Conservation (phyloP, 768 basidiomycete species). For the Lactifluus rugatus region DNA sequence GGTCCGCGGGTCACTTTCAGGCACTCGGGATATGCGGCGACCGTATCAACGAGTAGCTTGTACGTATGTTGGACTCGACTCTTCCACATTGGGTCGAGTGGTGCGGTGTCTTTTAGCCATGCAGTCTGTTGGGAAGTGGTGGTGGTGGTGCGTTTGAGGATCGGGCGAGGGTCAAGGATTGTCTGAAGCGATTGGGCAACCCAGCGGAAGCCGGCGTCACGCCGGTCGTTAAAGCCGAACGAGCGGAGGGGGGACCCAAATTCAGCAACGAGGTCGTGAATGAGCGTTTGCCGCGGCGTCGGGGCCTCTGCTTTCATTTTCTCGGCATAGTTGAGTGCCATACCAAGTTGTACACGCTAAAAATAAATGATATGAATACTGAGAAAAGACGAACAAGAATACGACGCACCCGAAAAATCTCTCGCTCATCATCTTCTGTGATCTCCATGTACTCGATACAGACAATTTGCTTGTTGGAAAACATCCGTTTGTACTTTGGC, state of each 20-base stretch:
- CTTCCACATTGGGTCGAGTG: conserved; percentile 1
- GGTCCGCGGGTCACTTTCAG: conserved; percentile 15
- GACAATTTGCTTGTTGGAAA: conserved; percentile 37
- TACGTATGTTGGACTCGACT: conserved; percentile 11
- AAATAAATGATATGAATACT: not conserved
- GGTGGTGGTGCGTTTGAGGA: conserved; percentile 23
- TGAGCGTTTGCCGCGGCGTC: conserved; percentile 20
- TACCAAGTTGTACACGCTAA: conserved; percentile 25
- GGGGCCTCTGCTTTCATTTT: conserved; percentile 23
- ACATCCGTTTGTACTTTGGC: conserved; percentile 28
- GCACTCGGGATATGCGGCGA: not conserved
- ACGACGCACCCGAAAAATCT: conserved; percentile 26
- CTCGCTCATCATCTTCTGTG: conserved; percentile 24
- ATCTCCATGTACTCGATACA: conserved; percentile 39
- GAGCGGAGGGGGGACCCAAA: conserved; percentile 19
- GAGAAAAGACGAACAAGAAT: not conserved
- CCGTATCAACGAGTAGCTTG: conserved; percentile 10
- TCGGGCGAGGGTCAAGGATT: conserved; percentile 35
- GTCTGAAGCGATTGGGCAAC: conserved; percentile 44
- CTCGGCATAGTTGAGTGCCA: conserved; percentile 24
- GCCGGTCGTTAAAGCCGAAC: conserved; percentile 42
- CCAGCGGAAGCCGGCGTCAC: conserved; percentile 50
- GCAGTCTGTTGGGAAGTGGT: conserved; percentile 36
- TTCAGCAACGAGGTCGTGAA: conserved; percentile 17
- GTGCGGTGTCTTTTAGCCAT: conserved; percentile 34